Base-by-base conservation (phyloP, 805 yeast genomes). In the Huiozyma naganishii region DNA sequence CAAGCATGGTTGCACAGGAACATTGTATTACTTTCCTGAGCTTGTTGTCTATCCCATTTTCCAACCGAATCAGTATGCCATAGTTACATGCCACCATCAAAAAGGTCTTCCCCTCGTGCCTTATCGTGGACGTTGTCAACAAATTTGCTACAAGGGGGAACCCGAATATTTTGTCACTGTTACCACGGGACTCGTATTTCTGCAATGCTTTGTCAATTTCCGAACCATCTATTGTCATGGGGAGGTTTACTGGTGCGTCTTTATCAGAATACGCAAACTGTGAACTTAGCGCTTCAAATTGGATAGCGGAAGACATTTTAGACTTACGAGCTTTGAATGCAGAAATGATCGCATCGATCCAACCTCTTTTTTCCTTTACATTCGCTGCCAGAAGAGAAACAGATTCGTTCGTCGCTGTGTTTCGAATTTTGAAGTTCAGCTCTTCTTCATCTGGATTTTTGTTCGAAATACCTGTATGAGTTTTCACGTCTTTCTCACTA, bases 231-330 rank as follows among this genome's bases (percentile, higher is more conserved):
- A 76, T 71, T 42, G 74, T 69, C 1, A 75, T 58, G 5, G 80
- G 83, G 36, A 82, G 43, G 53, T 73, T 78, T 2, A 58, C 57
- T 1, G 79, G 70, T 17, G 71, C 67, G 36, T 70, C 73, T 6
- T 69, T 64, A 3, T 69, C 72, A n/a, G 77, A 82, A 58, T 80
- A 83, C 1, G 79, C 80, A 61, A 84, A 85, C 27, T 72, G 68
- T 51, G 79, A 82, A 6, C 81, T 67, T 6, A 85, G 54, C 6
- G 75, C 69, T 32, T 66, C 62, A 35, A 83, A 54, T 7, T 66
- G 54, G 55, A 80, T 80, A 0, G 85, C 81, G 45, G 75, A 82
- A 1, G 70, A 57, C 62, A 64, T 13, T 57, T 39, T 40, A 28
- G 40, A 59, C 41, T 64, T 65, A 33, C 66, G 65, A 42, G 66